Base-by-base conservation (phyloP, 768 basidiomycete genomes). In the Naganishia kalamii region DNA sequence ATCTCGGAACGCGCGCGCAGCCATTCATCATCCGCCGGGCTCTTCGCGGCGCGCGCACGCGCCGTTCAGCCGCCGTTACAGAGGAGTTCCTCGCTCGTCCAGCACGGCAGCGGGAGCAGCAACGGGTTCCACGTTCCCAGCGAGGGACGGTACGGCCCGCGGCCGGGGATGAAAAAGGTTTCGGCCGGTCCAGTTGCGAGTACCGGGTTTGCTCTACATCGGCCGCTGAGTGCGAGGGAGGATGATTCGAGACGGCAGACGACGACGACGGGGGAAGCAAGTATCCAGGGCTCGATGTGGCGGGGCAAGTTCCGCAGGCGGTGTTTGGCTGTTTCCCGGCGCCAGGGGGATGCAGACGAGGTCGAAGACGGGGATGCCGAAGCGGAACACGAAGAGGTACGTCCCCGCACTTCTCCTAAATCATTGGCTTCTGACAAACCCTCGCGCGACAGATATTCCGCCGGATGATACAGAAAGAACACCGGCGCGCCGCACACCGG, bases 311-410 rank as follows among this genome's bases (percentile, higher is more conserved):
- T 67, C 33, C 25, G 61, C 15, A 60, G 63, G 33, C 37, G 60
- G 46, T 62, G 60, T 57, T 7, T 57, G 19, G 57, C 23, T 15
- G n/a, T 46, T 13, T 63, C 62, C 2, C 33, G 29, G 48, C 48
- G 30, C 21, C 19, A 37, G 59, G 57, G 49, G 57, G 47, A 25
- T 19, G 37, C 15, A 47, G 60, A 25, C n/a, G 65, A 61, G 23
- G n/a, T 15, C 17, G 57, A 46, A 25, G 61, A 62, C 3, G 50
- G 51, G 15, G 60, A 62, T 37, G 65, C 40, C 19, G 60, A 62
- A n/a, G 51, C 37, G 40, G 63, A 64, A 50, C 48, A 62, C n/a
- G 66, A 67, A 44, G 66, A 67, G 46, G 66, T 67, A 1, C 37
- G 66, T 7, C 46, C 30, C 25, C 19, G 6, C 21, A 12, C 48